These are phyloP conservation scores for Chytridium lagenaria DNA, from an alignment of 371 early-diverging fungal genomes.

Conservation along the genomic window DNA sequence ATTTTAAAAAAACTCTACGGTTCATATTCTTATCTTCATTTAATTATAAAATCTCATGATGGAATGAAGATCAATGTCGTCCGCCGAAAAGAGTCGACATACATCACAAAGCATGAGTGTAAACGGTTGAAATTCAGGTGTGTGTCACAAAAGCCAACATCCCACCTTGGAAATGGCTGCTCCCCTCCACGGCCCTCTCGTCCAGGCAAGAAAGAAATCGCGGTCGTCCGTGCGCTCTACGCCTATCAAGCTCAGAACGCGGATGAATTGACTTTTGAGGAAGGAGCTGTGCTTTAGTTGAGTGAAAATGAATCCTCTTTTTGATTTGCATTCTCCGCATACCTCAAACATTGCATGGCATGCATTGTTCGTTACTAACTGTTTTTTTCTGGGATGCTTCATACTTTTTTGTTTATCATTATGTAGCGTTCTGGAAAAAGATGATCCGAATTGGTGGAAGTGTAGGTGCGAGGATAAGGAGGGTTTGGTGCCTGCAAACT, in stretches of 20 bases:
- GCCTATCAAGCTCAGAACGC: constrained; percentile 50
- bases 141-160: too few relatives aligned
- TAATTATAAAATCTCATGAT: too few relatives aligned
- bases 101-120: too few relatives aligned
- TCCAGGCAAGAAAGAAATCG: constrained; percentile 52
- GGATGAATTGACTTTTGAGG: constrained; percentile 56
- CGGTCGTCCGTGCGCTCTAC: constrained; percentile 57
- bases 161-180: constrained; percentile 24
- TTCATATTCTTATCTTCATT: too few relatives aligned
- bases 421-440: constrained; percentile 52
- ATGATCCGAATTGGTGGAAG: constrained; percentile 61
- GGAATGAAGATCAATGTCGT: too few relatives aligned
- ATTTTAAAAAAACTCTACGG: too few relatives aligned
- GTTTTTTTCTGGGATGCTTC: background rate
- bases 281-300: constrained; percentile 55
- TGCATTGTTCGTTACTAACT: background rate
- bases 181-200: constrained; percentile 21
- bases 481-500: constrained; percentile 58
- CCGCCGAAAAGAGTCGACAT: too few relatives aligned
- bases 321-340: background rate
- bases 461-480: constrained; percentile 53
- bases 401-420: background rate
- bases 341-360: background rate
- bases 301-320: too few relatives aligned
- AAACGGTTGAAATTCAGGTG: too few relatives aligned